Base-by-base conservation (phyloP, 116 monocot genomes). In the Thalassia testudinum region DNA sequence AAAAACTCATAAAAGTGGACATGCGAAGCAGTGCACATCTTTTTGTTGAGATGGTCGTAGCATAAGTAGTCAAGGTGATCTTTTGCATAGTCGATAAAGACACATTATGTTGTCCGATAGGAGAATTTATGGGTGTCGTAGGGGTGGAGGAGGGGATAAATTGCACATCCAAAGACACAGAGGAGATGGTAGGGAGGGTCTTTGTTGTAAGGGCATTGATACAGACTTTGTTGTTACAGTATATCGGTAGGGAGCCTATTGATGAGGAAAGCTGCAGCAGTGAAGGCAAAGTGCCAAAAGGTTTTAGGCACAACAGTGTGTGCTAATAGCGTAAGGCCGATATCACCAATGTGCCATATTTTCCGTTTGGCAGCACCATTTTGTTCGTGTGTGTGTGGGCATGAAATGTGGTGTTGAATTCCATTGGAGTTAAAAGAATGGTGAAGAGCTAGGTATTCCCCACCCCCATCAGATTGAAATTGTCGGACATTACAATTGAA, bases 401-500 rank as follows among this genome's bases (percentile, higher is more conserved):
- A 45, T 6, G 45, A 6, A 45, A 45, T 5, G 3, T 5, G 3
- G 30, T 34, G 30, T 5, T 5, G 6, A n/a, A n/a, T n/a, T n/a
- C n/a, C n/a, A n/a, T n/a, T n/a, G n/a, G n/a, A n/a, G n/a, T n/a
- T n/a, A n/a, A n/a, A n/a, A n/a, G n/a, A n/a, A n/a, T n/a, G n/a
- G 10, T 5, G 6, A 5, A 44, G 15, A 44, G 44, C 18, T 44
- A 14, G 13, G 27, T 16, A 47, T 21, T 47, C 47, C 5, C 28
- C 59, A 21, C 27, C 47, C 12, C 59, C 23, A 47, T 59, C 27
- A 18, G 27, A 27, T 11, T 59, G 59, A 47, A 59, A 2, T 1
- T 14, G 0, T 0, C 19, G 17, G 17, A 59, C 26, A 7, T n/a
- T 45, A 14, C 0, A 12, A 45, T 7, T 13, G 16, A 60, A 20